Percentiles rank a stretch among this genome's conserved stretches.
phyloP scores from a whole-genome alignment of 2,329 filamentous ascomycete genomes.

The Fusarium concolor region DNA sequence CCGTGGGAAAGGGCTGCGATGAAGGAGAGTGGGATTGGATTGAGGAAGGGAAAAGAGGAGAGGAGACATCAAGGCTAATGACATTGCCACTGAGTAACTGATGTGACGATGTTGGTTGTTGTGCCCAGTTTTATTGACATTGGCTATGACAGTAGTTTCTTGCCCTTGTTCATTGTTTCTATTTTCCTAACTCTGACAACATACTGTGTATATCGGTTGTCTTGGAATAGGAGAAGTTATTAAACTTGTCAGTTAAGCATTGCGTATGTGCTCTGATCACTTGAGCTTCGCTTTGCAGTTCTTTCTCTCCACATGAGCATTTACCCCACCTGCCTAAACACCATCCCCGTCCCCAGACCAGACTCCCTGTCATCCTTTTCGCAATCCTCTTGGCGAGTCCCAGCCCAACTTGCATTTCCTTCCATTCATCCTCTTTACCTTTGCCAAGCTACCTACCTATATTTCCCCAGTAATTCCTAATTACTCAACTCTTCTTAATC shows the following conservation, averaged over 20 bases:
- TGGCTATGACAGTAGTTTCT: neutral
- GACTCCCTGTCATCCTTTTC: conserved; percentile 23
- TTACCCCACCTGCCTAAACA: conserved; percentile 37
- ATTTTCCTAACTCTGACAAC: neutral
- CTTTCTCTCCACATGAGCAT: conserved; percentile 35
- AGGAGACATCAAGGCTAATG: conserved; percentile 39
- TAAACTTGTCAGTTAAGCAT: neutral
- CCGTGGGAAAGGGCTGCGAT: conserved; percentile 3
- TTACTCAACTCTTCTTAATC: neutral
- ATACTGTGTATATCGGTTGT: neutral
- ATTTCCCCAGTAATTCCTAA: conserved; percentile 12
- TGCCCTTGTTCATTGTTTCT: neutral
- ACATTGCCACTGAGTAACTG: conserved; percentile 24
- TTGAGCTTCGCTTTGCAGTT: conserved; percentile 38
- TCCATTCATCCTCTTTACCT: neutral
- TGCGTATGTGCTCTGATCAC: conserved; percentile 19
- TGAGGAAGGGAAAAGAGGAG: neutral
- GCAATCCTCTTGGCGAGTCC: conserved; percentile 7
- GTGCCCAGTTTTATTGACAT: conserved; percentile 21
- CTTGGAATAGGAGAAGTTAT: neutral
- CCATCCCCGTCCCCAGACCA: conserved; percentile 32
- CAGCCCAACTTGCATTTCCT: neutral
- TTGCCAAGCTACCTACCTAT: neutral
- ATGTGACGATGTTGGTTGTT: conserved; percentile 24
- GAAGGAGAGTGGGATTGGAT: neutral